Conservation (phyloP, 192 early-diverging fungal genomes). For the Coemansia sp. region DNA sequence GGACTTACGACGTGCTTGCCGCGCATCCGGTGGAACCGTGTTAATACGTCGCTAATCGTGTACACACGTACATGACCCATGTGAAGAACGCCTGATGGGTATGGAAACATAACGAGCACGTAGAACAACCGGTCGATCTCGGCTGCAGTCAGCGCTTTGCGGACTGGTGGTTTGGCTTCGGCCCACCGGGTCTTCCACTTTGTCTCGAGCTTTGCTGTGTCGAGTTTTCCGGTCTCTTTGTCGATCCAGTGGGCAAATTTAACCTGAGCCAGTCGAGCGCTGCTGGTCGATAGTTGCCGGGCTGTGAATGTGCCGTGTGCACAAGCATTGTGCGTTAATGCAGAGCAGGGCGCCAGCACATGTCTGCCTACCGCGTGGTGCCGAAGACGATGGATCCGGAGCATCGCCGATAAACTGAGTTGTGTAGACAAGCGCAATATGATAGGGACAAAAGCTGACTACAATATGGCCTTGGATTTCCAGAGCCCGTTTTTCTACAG, state of each 20-base stretch:
- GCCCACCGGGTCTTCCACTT: slow-evolving; percentile 62
- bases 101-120: slow-evolving; percentile 93
- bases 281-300: background rate
- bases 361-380: background rate
- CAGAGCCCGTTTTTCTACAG: too few relatives aligned
- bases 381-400: background rate
- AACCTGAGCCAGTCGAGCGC: background rate
- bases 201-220: slow-evolving; percentile 59
- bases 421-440: too few relatives aligned
- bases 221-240: slow-evolving; percentile 35
- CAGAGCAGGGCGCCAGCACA: background rate
- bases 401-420: background rate
- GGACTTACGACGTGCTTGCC: slow-evolving; percentile 80
- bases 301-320: background rate
- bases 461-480: too few relatives aligned
- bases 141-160: slow-evolving; percentile 11
- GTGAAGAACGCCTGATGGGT: slow-evolving; percentile 88
- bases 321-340: too few relatives aligned
- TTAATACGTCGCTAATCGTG: slow-evolving; percentile 84
- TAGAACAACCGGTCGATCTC: slow-evolving; percentile 66
- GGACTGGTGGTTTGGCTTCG: slow-evolving; percentile 18
- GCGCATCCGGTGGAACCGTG: slow-evolving; percentile 73
- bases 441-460: too few relatives aligned
- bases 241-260: slow-evolving; percentile 46
- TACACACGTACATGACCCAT: slow-evolving; percentile 98